phyloP scores from a whole-genome alignment of 2,329 filamentous ascomycete species.

The Sclerotiophoma versabilis region DNA sequence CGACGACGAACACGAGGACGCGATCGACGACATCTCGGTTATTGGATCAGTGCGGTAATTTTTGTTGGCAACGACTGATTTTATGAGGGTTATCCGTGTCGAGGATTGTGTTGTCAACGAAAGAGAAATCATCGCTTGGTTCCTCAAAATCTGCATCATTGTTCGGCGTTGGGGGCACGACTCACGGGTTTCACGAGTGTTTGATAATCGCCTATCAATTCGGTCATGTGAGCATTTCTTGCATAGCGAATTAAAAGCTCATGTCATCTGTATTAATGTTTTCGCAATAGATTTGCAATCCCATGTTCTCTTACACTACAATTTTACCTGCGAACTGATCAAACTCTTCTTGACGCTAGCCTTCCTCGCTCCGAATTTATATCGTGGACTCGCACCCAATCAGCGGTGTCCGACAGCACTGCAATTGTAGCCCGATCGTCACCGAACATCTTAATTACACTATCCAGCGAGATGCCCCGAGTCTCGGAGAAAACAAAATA shows the following conservation, averaged over 20 bases:
- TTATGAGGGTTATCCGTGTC: background rate
- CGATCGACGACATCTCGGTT: conserved; percentile 37
- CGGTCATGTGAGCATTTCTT: conserved; percentile 26
- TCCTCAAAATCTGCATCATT: conserved; percentile 24
- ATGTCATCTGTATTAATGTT: conserved; percentile 1
- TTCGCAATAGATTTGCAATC: background rate
- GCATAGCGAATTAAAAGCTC: conserved; percentile 21
- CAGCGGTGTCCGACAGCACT: background rate
- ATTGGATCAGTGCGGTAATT: conserved; percentile 37
- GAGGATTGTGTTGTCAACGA: conserved; percentile 3
- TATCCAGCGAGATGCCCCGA: background rate
- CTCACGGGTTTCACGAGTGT: conserved; percentile 7
- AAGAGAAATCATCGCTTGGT: background rate
- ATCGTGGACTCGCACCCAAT: background rate
- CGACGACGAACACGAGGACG: conserved; percentile 29
- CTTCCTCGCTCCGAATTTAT: background rate
- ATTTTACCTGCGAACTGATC: no score
- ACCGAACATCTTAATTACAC: background rate
- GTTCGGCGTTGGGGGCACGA: conserved; percentile 27
- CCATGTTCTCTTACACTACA: background rate
- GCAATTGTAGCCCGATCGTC: background rate
- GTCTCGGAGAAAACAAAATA: background rate
- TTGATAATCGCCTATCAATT: conserved; percentile 1
- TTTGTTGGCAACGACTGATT: conserved; percentile 2
- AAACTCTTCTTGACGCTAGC: background rate